Conservation (phyloP, 1,284 basidiomycete genomes). For the Papiliotrema nemorosa region DNA sequence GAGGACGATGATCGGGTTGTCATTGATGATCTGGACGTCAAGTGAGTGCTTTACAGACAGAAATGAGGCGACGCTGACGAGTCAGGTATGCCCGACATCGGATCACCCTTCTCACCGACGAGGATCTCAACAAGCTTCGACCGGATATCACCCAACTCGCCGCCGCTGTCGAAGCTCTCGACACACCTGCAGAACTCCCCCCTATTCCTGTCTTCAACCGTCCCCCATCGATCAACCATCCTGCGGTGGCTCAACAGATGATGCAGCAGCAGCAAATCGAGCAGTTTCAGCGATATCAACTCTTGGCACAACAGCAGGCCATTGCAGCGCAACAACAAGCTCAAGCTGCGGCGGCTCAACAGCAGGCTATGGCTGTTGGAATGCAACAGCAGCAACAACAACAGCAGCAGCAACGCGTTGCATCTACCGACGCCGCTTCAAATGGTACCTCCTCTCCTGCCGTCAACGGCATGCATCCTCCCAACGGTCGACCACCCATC, state of each 20-base stretch:
- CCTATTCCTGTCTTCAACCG: constrained; percentile 43
- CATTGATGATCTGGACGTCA: constrained; percentile 47
- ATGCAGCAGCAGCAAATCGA: constrained; percentile 41
- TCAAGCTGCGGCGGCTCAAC: constrained; percentile 12
- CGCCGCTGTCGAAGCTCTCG: constrained; percentile 28
- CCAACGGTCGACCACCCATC: constrained; percentile 11
- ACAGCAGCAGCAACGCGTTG: background rate
- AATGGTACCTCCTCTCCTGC: background rate
- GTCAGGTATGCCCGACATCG: constrained; percentile 38
- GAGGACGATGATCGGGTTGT: constrained; percentile 46
- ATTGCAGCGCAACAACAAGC: constrained; percentile 32
- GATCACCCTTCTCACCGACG: constrained; percentile 33
- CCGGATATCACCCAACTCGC: constrained; percentile 34
- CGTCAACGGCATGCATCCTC: constrained; percentile 1
- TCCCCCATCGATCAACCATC: constrained; percentile 24
- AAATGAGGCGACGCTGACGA: background rate
- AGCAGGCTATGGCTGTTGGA: constrained; percentile 5
- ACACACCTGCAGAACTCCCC: constrained; percentile 38
- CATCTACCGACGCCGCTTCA: background rate
- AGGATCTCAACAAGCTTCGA: constrained; percentile 39
- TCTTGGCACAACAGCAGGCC: constrained; percentile 36
- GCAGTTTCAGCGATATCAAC: constrained; percentile 38
- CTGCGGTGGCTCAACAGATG: constrained; percentile 28
- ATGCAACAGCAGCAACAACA: background rate
- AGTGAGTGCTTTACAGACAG: constrained; percentile 19